phyloP scores from a whole-genome alignment of 2,329 filamentous ascomycete genomes.

The Apiospora kogelbergensis region DNA sequence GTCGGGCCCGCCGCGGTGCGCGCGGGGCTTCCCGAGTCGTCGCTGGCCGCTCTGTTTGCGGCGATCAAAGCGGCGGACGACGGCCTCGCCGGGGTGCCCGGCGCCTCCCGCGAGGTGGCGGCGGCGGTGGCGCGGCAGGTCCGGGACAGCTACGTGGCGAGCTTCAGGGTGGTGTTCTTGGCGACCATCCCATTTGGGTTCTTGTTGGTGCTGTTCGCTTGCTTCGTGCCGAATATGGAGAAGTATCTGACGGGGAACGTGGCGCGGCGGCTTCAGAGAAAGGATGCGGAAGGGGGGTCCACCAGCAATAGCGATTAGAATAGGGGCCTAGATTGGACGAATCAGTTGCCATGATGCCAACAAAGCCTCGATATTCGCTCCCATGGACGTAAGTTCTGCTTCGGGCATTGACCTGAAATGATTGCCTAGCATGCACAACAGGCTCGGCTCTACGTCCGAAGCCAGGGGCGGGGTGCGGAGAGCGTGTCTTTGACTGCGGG shows the following conservation, averaged over 20 bases:
- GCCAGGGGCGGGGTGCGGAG: neutral
- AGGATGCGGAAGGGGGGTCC: constrained; percentile 7
- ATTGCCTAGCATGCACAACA: neutral
- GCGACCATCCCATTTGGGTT: constrained; percentile 34
- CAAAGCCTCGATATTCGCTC: neutral
- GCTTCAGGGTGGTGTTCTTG: constrained; percentile 44
- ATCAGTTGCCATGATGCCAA: neutral
- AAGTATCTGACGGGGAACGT: constrained; percentile 43
- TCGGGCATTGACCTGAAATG: neutral
- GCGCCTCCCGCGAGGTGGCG: constrained; percentile 34
- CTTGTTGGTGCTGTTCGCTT: constrained; percentile 35
- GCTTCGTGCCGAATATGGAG: constrained; percentile 42
- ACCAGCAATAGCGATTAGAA: neutral
- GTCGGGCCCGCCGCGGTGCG: constrained; percentile 34
- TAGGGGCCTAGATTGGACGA: neutral
- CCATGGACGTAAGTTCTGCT: neutral
- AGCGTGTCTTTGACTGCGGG: neutral
- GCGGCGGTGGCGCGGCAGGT: constrained; percentile 34
- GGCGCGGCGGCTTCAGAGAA: constrained; percentile 40
- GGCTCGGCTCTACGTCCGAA: neutral
- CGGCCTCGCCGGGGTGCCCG: neutral
- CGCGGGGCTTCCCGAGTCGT: constrained; percentile 36
- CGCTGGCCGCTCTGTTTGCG: constrained; percentile 27
- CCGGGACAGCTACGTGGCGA: constrained; percentile 38
- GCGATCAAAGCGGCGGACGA: neutral